Conservation (phyloP, 78 protist genomes). For the Dictyostelium citrinum region DNA sequence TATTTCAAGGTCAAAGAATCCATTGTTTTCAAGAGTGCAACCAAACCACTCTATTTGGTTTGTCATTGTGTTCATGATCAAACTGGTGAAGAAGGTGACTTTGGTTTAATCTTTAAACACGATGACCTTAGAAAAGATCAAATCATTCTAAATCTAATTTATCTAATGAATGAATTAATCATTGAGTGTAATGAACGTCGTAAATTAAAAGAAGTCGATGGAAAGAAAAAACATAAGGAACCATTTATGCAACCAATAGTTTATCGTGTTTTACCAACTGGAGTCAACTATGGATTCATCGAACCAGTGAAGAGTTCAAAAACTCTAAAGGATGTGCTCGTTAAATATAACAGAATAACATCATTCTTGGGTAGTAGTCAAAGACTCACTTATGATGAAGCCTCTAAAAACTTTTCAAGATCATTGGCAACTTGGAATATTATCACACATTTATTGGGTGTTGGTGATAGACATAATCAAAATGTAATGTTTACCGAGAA, state of each 20-base stretch:
- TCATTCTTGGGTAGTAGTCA: neutral
- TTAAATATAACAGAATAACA: neutral
- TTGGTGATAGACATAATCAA: constrained; percentile 97
- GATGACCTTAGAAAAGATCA: constrained; percentile 55
- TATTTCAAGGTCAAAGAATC: neutral
- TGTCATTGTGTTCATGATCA: neutral
- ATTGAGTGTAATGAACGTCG: neutral
- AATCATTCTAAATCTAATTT: constrained; percentile 90
- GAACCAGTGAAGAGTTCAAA: constrained; percentile 64
- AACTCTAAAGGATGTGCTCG: constrained; percentile 16
- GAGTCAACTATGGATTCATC: constrained; percentile 68
- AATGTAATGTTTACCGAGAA: constrained; percentile 88
- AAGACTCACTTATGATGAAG: neutral
- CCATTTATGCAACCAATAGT: constrained; percentile 7
- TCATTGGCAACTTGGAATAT: constrained; percentile 95
- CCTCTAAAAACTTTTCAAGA: neutral
- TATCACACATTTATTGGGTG: constrained; percentile 94
- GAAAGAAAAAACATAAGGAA: constrained; percentile 7
- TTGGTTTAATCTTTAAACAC: constrained; percentile 61
- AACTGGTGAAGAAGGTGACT: neutral
- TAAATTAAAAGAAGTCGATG: neutral
- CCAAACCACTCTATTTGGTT: constrained; percentile 17
- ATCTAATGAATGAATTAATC: constrained; percentile 83
- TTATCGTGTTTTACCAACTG: constrained; percentile 37
- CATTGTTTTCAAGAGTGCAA: constrained; percentile 1